Conservation (phyloP, 2,329 filamentous ascomycete species). For the Colletotrichum spinosum region DNA sequence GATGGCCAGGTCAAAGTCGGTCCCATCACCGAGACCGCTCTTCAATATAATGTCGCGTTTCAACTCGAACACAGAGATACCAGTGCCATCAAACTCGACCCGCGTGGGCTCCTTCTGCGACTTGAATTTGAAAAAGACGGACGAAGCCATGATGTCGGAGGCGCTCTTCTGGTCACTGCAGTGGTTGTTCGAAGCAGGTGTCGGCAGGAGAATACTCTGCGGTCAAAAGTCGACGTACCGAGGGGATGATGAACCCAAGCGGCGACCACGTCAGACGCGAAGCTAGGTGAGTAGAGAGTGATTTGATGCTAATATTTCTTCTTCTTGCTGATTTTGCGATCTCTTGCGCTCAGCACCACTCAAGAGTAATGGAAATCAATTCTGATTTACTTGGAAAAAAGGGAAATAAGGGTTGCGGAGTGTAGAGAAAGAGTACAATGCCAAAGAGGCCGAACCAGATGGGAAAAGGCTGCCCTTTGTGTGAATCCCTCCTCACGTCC, state of each 20-base stretch:
- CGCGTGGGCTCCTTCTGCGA: constrained; percentile 95
- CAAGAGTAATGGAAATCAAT: constrained; percentile 59
- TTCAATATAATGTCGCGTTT: constrained; percentile 98
- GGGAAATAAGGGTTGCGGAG: constrained; percentile 34
- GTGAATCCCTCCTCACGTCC: constrained; percentile 39
- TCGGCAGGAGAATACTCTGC: constrained; percentile 7
- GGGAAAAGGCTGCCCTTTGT: constrained; percentile 39
- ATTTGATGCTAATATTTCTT: constrained; percentile 42
- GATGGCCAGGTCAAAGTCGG: constrained; percentile 95
- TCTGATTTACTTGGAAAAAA: constrained; percentile 60
- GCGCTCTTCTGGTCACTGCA: constrained; percentile 14
- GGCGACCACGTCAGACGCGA: constrained; percentile 29
- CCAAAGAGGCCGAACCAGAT: constrained; percentile 39
- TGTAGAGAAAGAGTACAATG: constrained; percentile 42
- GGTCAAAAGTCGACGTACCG: constrained; percentile 14
- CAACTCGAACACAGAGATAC: constrained; percentile 97
- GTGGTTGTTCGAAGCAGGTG: constrained; percentile 22
- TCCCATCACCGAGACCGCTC: constrained; percentile 92
- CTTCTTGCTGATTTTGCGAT: constrained; percentile 37
- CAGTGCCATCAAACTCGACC: constrained; percentile 96
- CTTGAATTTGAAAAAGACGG: constrained; percentile 99
- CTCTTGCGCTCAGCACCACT: constrained; percentile 47
- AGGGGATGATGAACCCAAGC: constrained; percentile 16
- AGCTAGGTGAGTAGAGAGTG: constrained; percentile 36
- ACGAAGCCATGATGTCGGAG: constrained; percentile 81